Percentiles rank a stretch among this genome's conserved stretches.
phyloP scores from a whole-genome alignment of 805 yeast species.

The Starmerella bombicola region DNA sequence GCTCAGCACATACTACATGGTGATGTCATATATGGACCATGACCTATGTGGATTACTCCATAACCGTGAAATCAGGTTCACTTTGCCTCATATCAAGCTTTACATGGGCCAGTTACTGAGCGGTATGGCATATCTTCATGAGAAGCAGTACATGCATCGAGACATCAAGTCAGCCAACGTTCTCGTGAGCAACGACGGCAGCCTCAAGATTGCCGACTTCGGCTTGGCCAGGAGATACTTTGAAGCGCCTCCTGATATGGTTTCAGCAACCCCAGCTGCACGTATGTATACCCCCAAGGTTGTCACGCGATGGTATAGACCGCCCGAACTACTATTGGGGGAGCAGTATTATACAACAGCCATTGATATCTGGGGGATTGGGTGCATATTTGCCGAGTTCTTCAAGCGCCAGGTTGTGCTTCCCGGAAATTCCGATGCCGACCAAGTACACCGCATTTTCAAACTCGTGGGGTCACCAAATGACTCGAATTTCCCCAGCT shows the following conservation, averaged over 20 bases:
- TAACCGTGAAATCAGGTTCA: conserved; percentile 53
- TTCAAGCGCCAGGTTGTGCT: conserved; percentile 71
- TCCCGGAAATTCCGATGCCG: conserved; percentile 73
- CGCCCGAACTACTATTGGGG: conserved; percentile 85
- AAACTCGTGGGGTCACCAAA: conserved; percentile 71
- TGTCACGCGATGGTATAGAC: conserved; percentile 95
- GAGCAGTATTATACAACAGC: conserved; percentile 83
- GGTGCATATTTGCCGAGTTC: conserved; percentile 89
- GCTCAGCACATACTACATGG: conserved; percentile 55
- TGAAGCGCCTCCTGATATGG: conserved; percentile 45
- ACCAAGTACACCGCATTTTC: conserved; percentile 76
- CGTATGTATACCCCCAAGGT: conserved; percentile 52
- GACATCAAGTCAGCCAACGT: conserved; percentile 97
- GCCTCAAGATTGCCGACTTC: conserved; percentile 84
- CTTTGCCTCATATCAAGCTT: conserved; percentile 64
- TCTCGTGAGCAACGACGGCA: conserved; percentile 60
- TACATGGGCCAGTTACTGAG: conserved; percentile 62
- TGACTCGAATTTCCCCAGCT: conserved; percentile 48
- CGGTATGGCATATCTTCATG: conserved; percentile 76
- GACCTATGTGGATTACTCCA: conserved; percentile 84
- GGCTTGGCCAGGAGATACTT: conserved; percentile 74
- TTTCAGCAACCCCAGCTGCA: conserved; percentile 34
- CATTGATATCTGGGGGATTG: conserved; percentile 95
- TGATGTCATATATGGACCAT: conserved; percentile 81
- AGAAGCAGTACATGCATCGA: conserved; percentile 52